Percentiles rank a stretch among this genome's conserved stretches.
These are phyloP conservation scores for Aspergillus sp. DNA, from an alignment of 2,329 filamentous ascomycete species.

Conservation along the genomic window DNA sequence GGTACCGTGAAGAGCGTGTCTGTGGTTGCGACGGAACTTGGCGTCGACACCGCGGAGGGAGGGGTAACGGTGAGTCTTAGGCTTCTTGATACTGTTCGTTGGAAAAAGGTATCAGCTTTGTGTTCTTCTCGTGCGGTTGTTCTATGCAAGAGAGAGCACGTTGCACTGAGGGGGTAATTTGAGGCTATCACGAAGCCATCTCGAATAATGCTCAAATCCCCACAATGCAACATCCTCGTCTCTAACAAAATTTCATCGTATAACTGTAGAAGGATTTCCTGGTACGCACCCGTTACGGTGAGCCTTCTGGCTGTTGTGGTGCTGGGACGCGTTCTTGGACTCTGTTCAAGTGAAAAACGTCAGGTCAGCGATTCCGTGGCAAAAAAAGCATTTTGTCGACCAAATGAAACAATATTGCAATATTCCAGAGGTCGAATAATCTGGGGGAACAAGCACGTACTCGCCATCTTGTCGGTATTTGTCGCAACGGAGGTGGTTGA, in stretches of 20 bases:
- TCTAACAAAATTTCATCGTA: not conserved
- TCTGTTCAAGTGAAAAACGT: conserved; percentile 51
- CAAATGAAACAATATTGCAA: not conserved
- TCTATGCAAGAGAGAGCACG: not conserved
- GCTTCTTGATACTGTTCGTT: conserved; percentile 91
- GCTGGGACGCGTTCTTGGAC: conserved; percentile 99
- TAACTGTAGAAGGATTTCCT: conserved; percentile 4
- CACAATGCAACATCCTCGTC: conserved; percentile 7
- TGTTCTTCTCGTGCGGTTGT: conserved; percentile 3
- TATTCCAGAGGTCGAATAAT: not conserved
- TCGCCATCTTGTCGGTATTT: conserved; percentile 44
- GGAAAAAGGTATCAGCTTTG: conserved; percentile 18
- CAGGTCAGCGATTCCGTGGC: conserved; percentile 20
- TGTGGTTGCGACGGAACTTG: conserved; percentile 99
- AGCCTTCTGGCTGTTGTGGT: conserved; percentile 97
- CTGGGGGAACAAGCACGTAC: conserved; percentile 26
- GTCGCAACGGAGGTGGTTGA: conserved; percentile 36
- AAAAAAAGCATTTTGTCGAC: not conserved
- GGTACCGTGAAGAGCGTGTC: conserved; percentile 98
- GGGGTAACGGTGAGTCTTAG: conserved; percentile 97
- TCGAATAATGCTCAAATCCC: conserved; percentile 2
- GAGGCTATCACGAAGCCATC: not conserved
- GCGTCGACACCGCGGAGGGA: conserved; percentile 98
- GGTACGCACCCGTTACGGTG: conserved; percentile 92
- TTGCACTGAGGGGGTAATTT: not conserved